Evolutionary conservation across 768 basidiomycete species (phyloP), one percentile per base, ranked within the genome.

Genomic region (Lyophyllum semitale): DNA sequence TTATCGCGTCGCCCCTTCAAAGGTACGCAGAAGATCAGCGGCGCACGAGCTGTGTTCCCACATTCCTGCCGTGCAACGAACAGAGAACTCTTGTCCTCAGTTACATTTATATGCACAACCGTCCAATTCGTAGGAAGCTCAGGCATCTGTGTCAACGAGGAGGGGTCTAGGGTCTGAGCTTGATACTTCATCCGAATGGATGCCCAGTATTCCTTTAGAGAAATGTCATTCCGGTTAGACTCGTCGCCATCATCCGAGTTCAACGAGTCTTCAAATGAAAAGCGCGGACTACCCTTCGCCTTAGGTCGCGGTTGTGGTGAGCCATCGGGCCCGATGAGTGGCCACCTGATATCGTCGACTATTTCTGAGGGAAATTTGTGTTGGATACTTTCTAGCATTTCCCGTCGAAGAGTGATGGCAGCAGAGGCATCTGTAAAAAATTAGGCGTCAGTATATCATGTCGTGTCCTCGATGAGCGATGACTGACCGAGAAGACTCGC

Each of bases 11-110:
- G 79, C 11, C 90, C 90, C 58, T 92, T 89, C 22, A 98, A 76
- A 0, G 97, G 96, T 1, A 98, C 77, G 57, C 91, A 92, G 70
- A 98, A 94, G 12, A 98, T 77, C 23, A 98, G 74, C 0, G 94
- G 90, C 4, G 80, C 61, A 23, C 55, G 60, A 8, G 71, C 54
- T 2, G 69, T 71, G 15, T 71, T 68, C 0, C 76, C 77, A 1
- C 82, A 77, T 22, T 88, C 81, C 62, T 93, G 88, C 15, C 95
- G 86, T 3, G 91, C 86, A 42, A 97, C 71, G 59, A 98, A 88
- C 66, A 98, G 78, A 7, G 90, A 89, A 58, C 83, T 87, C 58
- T 85, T 86, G 63, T 97, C 93, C 1, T 89, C 84, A 0, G 92
- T 88, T 52, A 98, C 78, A 64, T 80, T 89, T 61, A 98, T 84